Base-by-base conservation (phyloP, 495 filamentous ascomycete species). In the Gamarada debralockiae region DNA sequence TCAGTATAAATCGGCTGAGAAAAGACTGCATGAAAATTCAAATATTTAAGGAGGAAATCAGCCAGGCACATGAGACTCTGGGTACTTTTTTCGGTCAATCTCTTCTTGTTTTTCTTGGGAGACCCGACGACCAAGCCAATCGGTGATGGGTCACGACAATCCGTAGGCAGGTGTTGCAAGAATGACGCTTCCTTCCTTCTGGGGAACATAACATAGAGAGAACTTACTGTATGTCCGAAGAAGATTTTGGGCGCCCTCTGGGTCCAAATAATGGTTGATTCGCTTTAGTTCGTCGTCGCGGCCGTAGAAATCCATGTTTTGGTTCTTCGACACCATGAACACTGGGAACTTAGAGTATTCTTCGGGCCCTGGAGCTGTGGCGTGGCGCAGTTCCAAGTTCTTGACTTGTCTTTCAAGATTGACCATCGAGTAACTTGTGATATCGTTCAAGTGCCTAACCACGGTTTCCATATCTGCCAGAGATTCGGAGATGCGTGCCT, bases 221-320 rank as follows among this genome's bases (percentile, higher is more conserved):
- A n/a, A n/a, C n/a, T n/a, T n/a, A n/a, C n/a, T n/a, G 18, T 45
- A 50, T 14, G 57, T 46, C 23, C 47, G 44, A n/a, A 60, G n/a
- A n/a, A n/a, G 33, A 40, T 27, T 50, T 15, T 23, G 12, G 12
- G 18, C 20, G 5, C 21, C 29, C 7, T 20, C 13, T 13, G 34
- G 20, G 14, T 25, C 21, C 14, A 60, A 24, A 42, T 21, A 43
- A 4, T 33, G 6, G 22, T 56, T 25, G 24, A 60, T 55, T 22
- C 33, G 50, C 18, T 60, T 18, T 14, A 60, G 27, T 33, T 50
- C 57, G n/a, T 45, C 39, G n/a, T 23, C 13, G 3, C 57, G 52
- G 21, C 49, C 57, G 38, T 44, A 60, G 29, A 60, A 60, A 24
- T 54, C 33, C 15, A 22, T 10, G 24, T 49, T 60, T 33, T 43